Percentiles rank a stretch among this genome's conserved stretches.
Evolutionary conservation across 768 basidiomycete species (phyloP).

Genomic region (Multifurca ochricompacta): DNA sequence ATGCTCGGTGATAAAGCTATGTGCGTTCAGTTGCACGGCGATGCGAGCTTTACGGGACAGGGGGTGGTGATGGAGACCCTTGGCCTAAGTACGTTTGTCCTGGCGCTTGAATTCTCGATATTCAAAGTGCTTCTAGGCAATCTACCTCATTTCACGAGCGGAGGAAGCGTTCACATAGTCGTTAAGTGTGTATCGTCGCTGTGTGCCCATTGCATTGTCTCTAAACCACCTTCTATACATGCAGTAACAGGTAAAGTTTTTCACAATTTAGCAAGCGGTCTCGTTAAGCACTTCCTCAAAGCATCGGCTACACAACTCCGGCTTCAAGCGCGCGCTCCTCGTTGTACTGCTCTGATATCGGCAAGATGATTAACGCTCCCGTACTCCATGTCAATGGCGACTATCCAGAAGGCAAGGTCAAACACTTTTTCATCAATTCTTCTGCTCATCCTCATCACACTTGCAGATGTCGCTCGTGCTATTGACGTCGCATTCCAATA

Average conservation of each 20-base stretch:
- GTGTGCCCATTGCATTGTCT: neutral
- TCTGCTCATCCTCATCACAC: neutral
- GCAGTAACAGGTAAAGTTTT: slow-evolving; percentile 27
- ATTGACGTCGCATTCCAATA: slow-evolving; percentile 87
- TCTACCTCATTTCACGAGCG: slow-evolving; percentile 85
- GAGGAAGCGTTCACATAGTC: slow-evolving; percentile 84
- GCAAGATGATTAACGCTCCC: slow-evolving; percentile 86
- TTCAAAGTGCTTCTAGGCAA: slow-evolving; percentile 42
- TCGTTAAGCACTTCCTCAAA: slow-evolving; percentile 28
- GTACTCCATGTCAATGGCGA: slow-evolving; percentile 91
- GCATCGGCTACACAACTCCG: slow-evolving; percentile 90
- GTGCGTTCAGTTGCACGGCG: slow-evolving; percentile 88
- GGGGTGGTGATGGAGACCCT: slow-evolving; percentile 86
- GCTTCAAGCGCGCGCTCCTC: slow-evolving; percentile 79
- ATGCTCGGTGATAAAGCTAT: slow-evolving; percentile 61
- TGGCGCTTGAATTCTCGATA: neutral
- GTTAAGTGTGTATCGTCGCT: slow-evolving; percentile 58
- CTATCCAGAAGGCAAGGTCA: slow-evolving; percentile 65
- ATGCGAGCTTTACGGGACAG: slow-evolving; percentile 87
- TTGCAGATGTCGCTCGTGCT: slow-evolving; percentile 70
- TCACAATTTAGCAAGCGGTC: neutral
- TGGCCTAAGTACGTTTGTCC: slow-evolving; percentile 55
- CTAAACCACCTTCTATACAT: slow-evolving; percentile 1
- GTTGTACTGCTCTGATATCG: slow-evolving; percentile 79
- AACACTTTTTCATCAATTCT: neutral